phyloP scores from a whole-genome alignment of 164 flowering plant species.

The Macadamia tetraphylla region DNA sequence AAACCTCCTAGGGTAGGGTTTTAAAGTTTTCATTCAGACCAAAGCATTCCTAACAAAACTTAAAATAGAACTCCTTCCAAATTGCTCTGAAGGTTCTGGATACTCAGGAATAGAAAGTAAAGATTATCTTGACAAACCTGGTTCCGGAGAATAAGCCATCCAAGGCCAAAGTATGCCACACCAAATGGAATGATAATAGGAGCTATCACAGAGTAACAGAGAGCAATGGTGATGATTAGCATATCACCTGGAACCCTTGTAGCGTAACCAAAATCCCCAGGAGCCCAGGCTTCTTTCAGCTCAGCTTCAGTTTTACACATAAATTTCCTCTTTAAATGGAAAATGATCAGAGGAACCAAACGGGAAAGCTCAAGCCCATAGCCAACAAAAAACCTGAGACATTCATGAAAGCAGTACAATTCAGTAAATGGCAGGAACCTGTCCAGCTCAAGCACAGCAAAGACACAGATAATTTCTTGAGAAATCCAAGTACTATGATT shows the following conservation, averaged over 20 bases:
- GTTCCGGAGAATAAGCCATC: slow-evolving; percentile 88
- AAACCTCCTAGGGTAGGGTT: too few species aligned
- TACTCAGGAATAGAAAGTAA: not conserved
- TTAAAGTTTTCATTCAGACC: too few species aligned
- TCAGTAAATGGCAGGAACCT: too few species aligned
- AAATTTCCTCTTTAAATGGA: slow-evolving; percentile 73
- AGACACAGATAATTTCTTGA: too few species aligned
- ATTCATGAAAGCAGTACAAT: not conserved
- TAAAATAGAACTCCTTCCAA: too few species aligned
- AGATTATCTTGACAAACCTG: slow-evolving; percentile 41
- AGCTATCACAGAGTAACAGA: slow-evolving; percentile 89
- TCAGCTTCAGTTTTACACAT: slow-evolving; percentile 90
- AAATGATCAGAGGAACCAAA: slow-evolving; percentile 73
- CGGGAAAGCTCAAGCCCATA: slow-evolving; percentile 92
- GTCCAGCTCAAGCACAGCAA: too few species aligned
- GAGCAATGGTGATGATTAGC: slow-evolving; percentile 66
- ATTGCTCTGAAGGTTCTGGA: too few species aligned
- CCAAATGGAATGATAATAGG: slow-evolving; percentile 88
- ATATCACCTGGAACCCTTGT: slow-evolving; percentile 79
- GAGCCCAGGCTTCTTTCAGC: slow-evolving; percentile 81
- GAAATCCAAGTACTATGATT: too few species aligned
- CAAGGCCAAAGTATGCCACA: slow-evolving; percentile 71
- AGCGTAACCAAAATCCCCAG: slow-evolving; percentile 65
- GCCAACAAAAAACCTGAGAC: slow-evolving; percentile 85
- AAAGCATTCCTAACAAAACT: too few species aligned